These are phyloP conservation scores for Phytomonas sp. DNA, from an alignment of 208 protist genomes.

Conservation along the genomic window DNA sequence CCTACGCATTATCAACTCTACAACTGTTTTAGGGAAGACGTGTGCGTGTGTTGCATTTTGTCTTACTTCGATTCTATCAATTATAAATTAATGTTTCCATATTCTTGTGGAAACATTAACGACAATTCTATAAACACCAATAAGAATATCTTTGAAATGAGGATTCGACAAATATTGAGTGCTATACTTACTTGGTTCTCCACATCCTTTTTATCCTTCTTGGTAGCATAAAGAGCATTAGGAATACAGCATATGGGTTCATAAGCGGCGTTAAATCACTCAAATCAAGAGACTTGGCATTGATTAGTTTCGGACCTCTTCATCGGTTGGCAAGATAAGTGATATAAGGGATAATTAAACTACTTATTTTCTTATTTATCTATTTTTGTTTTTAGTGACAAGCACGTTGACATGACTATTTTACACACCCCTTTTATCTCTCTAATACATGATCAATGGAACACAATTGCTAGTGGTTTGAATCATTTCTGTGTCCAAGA, in stretches of 20 bases:
- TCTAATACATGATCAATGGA: slow-evolving; percentile 21
- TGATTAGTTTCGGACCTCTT: too few relatives aligned
- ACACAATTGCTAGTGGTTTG: slow-evolving; percentile 22
- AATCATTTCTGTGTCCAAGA: slow-evolving; percentile 39
- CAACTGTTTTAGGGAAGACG: too few relatives aligned
- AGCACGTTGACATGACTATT: slow-evolving; percentile 11
- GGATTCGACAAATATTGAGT: neutral
- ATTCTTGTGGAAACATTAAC: neutral
- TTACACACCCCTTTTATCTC: slow-evolving; percentile 14
- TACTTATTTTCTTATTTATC: slow-evolving; percentile 10
- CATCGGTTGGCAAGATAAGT: neutral
- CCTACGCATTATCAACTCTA: too few relatives aligned
- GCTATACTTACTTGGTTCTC: neutral
- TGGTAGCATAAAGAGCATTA: neutral
- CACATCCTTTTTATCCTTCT: neutral
- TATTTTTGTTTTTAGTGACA: neutral
- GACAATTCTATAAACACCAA: neutral
- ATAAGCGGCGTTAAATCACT: neutral
- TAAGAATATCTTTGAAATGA: neutral
- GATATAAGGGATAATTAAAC: neutral
- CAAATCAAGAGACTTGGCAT: neutral
- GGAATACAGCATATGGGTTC: neutral
- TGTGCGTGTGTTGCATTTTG: neutral
- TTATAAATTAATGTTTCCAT: neutral
- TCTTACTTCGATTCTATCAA: neutral